These are phyloP conservation scores for Didymella segeticola DNA, from an alignment of 2,329 filamentous ascomycete species.

Conservation along the genomic window DNA sequence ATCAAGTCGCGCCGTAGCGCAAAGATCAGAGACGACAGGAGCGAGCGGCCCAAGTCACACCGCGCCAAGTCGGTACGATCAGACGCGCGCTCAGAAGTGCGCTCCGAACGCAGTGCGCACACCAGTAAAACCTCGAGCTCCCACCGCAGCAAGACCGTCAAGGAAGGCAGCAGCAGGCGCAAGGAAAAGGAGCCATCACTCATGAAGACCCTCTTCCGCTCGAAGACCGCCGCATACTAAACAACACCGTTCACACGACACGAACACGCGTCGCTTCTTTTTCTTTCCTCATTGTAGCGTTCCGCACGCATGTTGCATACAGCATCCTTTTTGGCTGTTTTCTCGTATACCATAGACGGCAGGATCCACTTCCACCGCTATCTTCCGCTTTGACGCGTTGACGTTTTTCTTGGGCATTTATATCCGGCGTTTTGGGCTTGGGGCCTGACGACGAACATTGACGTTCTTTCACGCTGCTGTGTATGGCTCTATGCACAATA, in stretches of 20 bases:
- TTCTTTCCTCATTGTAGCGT: constrained; percentile 1
- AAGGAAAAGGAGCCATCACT: constrained; percentile 53
- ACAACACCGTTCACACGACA: background rate
- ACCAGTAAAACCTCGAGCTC: constrained; percentile 36
- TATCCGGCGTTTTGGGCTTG: background rate
- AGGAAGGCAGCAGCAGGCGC: constrained; percentile 37
- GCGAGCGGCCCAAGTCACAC: constrained; percentile 37
- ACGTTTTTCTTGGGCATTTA: background rate
- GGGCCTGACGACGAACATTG: background rate
- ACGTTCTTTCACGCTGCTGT: background rate
- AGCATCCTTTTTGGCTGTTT: background rate
- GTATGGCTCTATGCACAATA: background rate
- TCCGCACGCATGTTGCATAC: constrained; percentile 4
- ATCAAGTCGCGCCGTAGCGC: constrained; percentile 49
- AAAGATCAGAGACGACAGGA: constrained; percentile 25
- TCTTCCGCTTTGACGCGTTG: constrained; percentile 4
- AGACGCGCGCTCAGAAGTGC: constrained; percentile 34
- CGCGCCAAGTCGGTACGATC: constrained; percentile 14
- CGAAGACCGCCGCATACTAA: constrained; percentile 34
- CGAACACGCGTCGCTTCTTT: background rate
- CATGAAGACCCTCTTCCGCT: constrained; percentile 52
- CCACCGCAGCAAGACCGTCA: constrained; percentile 31
- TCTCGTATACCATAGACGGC: constrained; percentile 15
- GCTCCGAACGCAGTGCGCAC: constrained; percentile 36
- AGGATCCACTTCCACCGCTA: constrained; percentile 1